phyloP scores from a whole-genome alignment of 148 eudicot genomes.

The Limonium bicolor region DNA sequence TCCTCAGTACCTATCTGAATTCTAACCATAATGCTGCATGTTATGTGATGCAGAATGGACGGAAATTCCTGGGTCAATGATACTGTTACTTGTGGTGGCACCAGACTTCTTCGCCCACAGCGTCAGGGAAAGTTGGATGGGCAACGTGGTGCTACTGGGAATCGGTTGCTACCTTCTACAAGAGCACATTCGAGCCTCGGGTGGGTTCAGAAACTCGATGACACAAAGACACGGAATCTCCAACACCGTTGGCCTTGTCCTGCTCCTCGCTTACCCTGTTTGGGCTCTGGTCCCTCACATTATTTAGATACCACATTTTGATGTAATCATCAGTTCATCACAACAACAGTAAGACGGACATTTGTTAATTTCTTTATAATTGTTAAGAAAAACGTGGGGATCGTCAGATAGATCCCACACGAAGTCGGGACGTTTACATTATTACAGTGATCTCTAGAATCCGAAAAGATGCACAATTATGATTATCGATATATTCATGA shows the following conservation, averaged over 20 bases:
- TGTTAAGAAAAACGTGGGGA: no score
- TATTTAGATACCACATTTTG: no score
- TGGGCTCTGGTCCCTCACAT: slow-evolving; percentile 45
- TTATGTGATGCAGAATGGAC: slow-evolving; percentile 37
- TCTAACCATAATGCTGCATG: no score
- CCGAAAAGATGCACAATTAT: no score
- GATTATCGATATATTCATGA: no score
- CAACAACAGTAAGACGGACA: no score
- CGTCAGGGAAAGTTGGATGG: slow-evolving; percentile 43
- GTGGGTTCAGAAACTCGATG: slow-evolving; percentile 70
- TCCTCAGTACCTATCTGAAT: no score
- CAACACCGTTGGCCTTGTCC: slow-evolving; percentile 67
- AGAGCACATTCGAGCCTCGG: slow-evolving; percentile 75
- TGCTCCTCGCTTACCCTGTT: slow-evolving; percentile 56
- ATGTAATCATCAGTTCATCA: no score
- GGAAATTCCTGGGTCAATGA: slow-evolving; percentile 66
- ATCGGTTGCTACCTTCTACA: slow-evolving; percentile 83
- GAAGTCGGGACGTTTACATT: no score
- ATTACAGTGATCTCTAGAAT: no score
- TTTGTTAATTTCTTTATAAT: no score
- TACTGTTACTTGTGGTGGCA: slow-evolving; percentile 64
- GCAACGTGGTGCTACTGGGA: slow-evolving; percentile 29
- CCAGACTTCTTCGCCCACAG: slow-evolving; percentile 44
- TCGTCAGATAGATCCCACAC: no score
- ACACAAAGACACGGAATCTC: slow-evolving; percentile 68